Base-by-base conservation (phyloP, 1,139 yeast species). In the Nadsonia starkeyi-henricii region DNA sequence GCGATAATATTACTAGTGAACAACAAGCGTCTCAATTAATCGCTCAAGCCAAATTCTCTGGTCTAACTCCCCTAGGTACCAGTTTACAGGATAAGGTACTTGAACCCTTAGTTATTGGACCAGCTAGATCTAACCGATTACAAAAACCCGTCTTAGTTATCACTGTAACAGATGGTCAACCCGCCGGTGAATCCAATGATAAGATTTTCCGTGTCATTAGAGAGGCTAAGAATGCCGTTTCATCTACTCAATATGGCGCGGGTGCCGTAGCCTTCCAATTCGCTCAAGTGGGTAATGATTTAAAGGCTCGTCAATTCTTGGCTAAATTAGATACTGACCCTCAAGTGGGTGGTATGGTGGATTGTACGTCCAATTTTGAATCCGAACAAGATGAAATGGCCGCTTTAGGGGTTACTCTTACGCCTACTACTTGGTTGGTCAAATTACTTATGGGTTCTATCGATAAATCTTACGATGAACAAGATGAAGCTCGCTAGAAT, bases 301-400 rank as follows among this genome's bases (percentile, higher is more conserved):
- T 62, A 45, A 59, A 59, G 48, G 67, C 67, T 9, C 54, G 66
- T 18, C 61, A 63, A 18, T 63, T 63, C 53, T 51, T 63, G n/a
- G 56, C 57, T 20, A 51, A 53, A 49, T 54, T 63, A 26, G 66
- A 63, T 45, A 49, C 54, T 20, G 65, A 63, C 47, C 59, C 57
- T 9, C 54, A 57, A 15, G 64, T 62, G n/a, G 67, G 67, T 20
- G 52, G 48, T 15, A 53, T 60, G 58, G 63, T 63, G 20, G 67
- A 63, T 48, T 60, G 64, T 52, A 63, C 66, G n/a, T 53, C 59
- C 49, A 62, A 57, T 48, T 63, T 58, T 48, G 67, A 62, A 50
- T 62, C 59, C 20, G 67, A 63, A 52, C 65, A 62, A 48, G 66
- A 63, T 42, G 65, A 63, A 51, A 62, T 62, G 64, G 59, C 61